These are phyloP conservation scores for Rhytidhysteron rufulum DNA, from an alignment of 2,329 filamentous ascomycete genomes.

Conservation along the genomic window DNA sequence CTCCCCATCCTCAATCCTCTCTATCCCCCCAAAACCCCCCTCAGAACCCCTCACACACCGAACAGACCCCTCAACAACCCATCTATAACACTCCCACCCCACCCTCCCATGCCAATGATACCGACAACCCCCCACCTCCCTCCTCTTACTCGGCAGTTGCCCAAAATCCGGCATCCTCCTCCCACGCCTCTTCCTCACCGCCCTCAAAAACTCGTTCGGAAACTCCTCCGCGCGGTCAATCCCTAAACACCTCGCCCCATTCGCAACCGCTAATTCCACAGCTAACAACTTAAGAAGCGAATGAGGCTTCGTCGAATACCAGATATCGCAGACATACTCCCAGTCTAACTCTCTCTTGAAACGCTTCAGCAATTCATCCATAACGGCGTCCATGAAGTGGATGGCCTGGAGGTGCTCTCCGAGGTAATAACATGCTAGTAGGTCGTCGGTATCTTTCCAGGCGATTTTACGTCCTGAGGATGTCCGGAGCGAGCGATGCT, in stretches of 20 bases:
- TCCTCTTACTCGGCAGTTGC: neutral
- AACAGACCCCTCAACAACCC: too few species aligned
- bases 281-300: neutral
- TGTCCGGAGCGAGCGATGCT: neutral
- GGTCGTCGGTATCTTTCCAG: neutral
- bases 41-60: too few species aligned
- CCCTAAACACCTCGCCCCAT: neutral
- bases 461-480: neutral
- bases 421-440: neutral
- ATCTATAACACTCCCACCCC: neutral
- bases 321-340: neutral
- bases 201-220: neutral
- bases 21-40: too few species aligned
- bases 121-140: neutral
- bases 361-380: neutral
- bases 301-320: neutral
- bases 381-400: slow-evolving; percentile 1
- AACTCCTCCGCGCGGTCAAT: neutral
- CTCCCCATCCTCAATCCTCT: too few species aligned
- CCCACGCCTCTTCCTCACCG: neutral
- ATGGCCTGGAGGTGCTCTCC: neutral
- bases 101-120: neutral
- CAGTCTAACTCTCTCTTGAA: neutral
- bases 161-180: neutral
- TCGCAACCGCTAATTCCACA: neutral